These are phyloP conservation scores for Daldinia eschscholtzii DNA, from an alignment of 2,329 filamentous ascomycete species.

Conservation along the genomic window DNA sequence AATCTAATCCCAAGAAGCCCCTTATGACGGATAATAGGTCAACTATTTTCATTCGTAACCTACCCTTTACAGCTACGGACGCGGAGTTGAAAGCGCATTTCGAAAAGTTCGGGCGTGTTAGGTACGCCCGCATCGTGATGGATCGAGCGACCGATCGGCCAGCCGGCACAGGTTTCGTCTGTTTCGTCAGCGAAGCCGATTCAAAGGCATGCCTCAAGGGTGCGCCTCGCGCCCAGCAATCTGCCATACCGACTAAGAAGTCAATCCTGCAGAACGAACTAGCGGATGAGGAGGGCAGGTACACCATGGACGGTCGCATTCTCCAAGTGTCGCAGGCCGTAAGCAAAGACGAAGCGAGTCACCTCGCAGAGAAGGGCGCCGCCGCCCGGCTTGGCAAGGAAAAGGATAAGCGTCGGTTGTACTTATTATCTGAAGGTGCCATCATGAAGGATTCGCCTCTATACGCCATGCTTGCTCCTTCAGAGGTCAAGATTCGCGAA, in stretches of 20 bases:
- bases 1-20: conserved; percentile 47
- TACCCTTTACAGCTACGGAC: conserved; percentile 90
- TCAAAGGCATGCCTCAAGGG: conserved; percentile 80
- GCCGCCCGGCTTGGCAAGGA: conserved; percentile 73
- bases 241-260: conserved; percentile 69
- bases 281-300: conserved; percentile 83
- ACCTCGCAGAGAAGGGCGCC: conserved; percentile 78
- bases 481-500: conserved; percentile 89
- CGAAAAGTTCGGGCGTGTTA: conserved; percentile 84
- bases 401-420: conserved; percentile 91
- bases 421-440: conserved; percentile 87
- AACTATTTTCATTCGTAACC: conserved; percentile 92
- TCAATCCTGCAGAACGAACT: conserved; percentile 91
- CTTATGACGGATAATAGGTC: conserved; percentile 73
- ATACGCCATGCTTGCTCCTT: conserved; percentile 79
- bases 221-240: conserved; percentile 72
- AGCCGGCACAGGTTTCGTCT: conserved; percentile 94
- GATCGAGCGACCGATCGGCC: conserved; percentile 88
- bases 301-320: conserved; percentile 91
- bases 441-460: conserved; percentile 82
- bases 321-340: conserved; percentile 88
- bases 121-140: conserved; percentile 92
- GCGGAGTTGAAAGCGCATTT: conserved; percentile 88
- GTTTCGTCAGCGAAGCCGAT: conserved; percentile 84
- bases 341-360: conserved; percentile 81